Evolutionary conservation across 495 filamentous ascomycete species (phyloP), one percentile per base, ranked within the genome.

Genomic region (Echria macrotheca): DNA sequence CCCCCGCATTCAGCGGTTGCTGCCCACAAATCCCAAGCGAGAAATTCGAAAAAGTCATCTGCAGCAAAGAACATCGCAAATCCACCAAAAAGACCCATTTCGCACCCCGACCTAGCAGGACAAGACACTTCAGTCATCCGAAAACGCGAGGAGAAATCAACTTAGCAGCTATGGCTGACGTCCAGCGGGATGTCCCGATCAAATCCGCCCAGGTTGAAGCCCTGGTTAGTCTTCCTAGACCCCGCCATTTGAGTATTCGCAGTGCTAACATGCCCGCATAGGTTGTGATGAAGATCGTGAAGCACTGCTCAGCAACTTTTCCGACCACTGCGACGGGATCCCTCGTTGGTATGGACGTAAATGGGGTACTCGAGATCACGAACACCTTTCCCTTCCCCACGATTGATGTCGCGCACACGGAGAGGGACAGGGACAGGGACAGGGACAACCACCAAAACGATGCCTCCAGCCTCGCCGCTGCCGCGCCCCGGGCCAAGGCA

Each of bases 281-380:
- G 89, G 89, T 95, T 64, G 88, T 91, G 44, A 89, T 95, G 88
- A 95, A 95, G 72, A 88, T 96, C 60, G 89, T 93, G 60, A 95
- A 91, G 73, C 89, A 94, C 75, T 86, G 84, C 76, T 84, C 87
- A 21, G 78, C 88, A 53, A 76, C 75, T 49, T 97, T 94, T 73
- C 94, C 91, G 46, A 89, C 88, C 26, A 86, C 81, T 18, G 88
- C 90, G 45, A 97, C 89, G 44, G 91, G 91, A 45, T 88, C 86
- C 39, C 75, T 95, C 29, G 87, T 95, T 45, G 93, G 93, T 60
- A 89, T 98, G 88, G 93, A 96, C 63, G 80, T 82, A 53, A 83
- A 83, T 53, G 82, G 84, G 56, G 77, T 77, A 40, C 83, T 98
- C 52, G 83, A 97, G 71, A 73, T 97, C 73, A 98, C 93, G 36